phyloP scores from a whole-genome alignment of 371 early-diverging fungal genomes.

The Lichtheimia ornata region DNA sequence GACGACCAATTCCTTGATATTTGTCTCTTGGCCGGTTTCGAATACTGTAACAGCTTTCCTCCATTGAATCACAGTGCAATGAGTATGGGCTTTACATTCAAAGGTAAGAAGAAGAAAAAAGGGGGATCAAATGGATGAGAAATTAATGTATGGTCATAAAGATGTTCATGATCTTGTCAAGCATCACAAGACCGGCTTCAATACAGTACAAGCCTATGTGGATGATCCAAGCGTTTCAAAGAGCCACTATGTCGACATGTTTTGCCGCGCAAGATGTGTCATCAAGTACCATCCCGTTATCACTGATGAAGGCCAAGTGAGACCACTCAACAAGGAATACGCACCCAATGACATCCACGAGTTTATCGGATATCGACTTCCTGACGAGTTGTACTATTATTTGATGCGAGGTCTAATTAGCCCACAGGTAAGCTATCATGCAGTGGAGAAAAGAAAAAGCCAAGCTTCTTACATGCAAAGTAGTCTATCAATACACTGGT shows the following conservation, averaged over 20 bases:
- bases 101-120: slow-evolving; percentile 35
- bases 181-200: slow-evolving; percentile 74
- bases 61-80: slow-evolving; percentile 56
- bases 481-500: slow-evolving; percentile 66
- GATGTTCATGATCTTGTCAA: slow-evolving; percentile 66
- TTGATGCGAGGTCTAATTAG: slow-evolving; percentile 72
- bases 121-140: not conserved
- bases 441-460: not conserved
- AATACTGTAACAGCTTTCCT: slow-evolving; percentile 76
- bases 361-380: slow-evolving; percentile 80
- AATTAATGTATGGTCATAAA: slow-evolving; percentile 6
- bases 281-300: slow-evolving; percentile 76
- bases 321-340: slow-evolving; percentile 66
- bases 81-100: slow-evolving; percentile 57
- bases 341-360: slow-evolving; percentile 83
- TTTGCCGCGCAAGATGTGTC: slow-evolving; percentile 72
- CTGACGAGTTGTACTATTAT: slow-evolving; percentile 75
- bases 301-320: slow-evolving; percentile 68
- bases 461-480: not conserved
- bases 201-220: slow-evolving; percentile 67
- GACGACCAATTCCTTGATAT: slow-evolving; percentile 82
- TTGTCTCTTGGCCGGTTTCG: slow-evolving; percentile 82
- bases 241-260: slow-evolving; percentile 70
- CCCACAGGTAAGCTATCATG: slow-evolving; percentile 47
- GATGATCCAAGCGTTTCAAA: slow-evolving; percentile 61